These are phyloP conservation scores for Cucumis hystrix DNA, from an alignment of 306 rosid species.

Conservation along the genomic window DNA sequence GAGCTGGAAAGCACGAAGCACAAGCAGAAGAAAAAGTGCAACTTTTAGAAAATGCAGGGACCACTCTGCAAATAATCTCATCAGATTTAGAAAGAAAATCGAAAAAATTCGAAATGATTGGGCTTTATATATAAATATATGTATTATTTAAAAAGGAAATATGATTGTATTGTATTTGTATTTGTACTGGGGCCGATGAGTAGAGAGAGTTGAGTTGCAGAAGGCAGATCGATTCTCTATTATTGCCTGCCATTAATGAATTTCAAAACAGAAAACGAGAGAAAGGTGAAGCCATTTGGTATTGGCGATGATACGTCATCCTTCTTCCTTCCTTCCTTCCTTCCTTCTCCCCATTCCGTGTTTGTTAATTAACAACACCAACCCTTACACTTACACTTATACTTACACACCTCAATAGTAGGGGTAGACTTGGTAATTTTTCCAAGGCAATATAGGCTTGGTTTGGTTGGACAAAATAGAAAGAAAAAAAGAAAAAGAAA, in stretches of 20 bases:
- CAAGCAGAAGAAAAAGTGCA: neutral
- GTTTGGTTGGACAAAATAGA: neutral
- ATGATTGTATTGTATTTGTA: neutral
- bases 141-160: neutral
- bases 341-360: neutral
- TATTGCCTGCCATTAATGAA: neutral
- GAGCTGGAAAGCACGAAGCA: neutral
- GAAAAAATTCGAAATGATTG: neutral
- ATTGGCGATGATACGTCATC: neutral
- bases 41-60: neutral
- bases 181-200: neutral
- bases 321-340: too few relatives aligned
- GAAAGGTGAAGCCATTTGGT: neutral
- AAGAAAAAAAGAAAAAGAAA: too few relatives aligned
- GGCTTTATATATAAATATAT: neutral
- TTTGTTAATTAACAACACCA: conserved; percentile 4
- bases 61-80: neutral
- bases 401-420: neutral
- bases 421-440: neutral
- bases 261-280: neutral
- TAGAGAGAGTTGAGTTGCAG: neutral
- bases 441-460: neutral
- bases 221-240: neutral
- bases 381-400: neutral
- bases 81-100: neutral